Evolutionary conservation across 371 early-diverging fungal species (phyloP).

Genomic region (Rhizomucor pusillus): DNA sequence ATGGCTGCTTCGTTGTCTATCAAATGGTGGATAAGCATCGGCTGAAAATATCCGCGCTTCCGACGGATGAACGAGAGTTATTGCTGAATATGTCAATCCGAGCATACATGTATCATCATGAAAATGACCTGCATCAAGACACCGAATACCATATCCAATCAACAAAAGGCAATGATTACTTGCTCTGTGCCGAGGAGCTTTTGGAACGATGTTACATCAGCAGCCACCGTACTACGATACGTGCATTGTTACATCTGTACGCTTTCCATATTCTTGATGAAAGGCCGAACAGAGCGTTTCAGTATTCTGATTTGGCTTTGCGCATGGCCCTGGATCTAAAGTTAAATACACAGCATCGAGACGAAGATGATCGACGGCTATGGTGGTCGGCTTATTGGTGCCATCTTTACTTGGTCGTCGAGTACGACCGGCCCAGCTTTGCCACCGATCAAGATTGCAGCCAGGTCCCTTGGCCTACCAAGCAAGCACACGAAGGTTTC

Average conservation of each 20-base stretch:
- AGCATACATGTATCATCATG: constrained; percentile 19
- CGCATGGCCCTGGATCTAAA: constrained; percentile 22
- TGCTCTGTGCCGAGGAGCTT: constrained; percentile 15
- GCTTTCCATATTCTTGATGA: constrained; percentile 3
- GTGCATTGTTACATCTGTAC: constrained; percentile 17
- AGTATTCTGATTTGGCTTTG: constrained; percentile 14
- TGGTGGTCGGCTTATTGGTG: constrained; percentile 30
- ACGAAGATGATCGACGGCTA: constrained; percentile 17
- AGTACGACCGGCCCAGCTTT: constrained; percentile 15
- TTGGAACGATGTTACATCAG: constrained; percentile 15
- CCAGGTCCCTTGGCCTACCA: constrained; percentile 2
- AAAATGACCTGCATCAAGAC: constrained; percentile 15
- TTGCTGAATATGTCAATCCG: constrained; percentile 17
- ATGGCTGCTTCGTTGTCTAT: constrained; percentile 17
- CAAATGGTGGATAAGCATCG: too few species aligned
- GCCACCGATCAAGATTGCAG: background rate
- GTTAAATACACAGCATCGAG: constrained; percentile 2
- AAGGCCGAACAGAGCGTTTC: constrained; percentile 9
- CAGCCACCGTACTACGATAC: constrained; percentile 18
- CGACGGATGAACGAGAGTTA: background rate
- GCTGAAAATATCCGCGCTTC: too few species aligned
- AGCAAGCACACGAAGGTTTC: constrained; percentile 6
- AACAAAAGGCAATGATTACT: constrained; percentile 11
- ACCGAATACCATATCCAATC: constrained; percentile 8
- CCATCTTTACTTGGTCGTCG: constrained; percentile 11